Evolutionary conservation across 2,329 filamentous ascomycete genomes (phyloP), one percentile per base, ranked within the genome.

Genomic region (Coniochaeta sp.): DNA sequence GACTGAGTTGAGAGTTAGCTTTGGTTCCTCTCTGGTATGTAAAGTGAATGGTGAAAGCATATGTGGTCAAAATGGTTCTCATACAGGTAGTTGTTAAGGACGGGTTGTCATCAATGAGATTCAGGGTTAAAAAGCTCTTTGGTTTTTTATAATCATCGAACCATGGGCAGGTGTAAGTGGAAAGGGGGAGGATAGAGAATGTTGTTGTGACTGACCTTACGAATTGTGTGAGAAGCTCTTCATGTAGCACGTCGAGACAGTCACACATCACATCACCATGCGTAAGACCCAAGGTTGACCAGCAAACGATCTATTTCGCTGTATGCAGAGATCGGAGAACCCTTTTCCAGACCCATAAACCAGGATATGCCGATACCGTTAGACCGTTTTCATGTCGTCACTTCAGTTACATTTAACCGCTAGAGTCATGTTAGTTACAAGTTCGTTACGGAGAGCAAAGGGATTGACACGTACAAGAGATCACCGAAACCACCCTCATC

Each of bases 401-500:
- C 58, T 49, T 49, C 47, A 2, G 65, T 64, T 59, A 63, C 60
- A 67, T 77, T 78, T 79, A 80, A 68, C 77, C 77, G 65, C 77
- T 80, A 55, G 7, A 50, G 46, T 51, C 16, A n/a, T 18, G 71
- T 79, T 70, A 79, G 75, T 61, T 56, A 50, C 1, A 20, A 3
- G 49, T 16, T 16, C 16, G 6, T 10, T 2, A 13, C 4, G 35
- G 5, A 14, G 20, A 1, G 9, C 4, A 10, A 35, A 16, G 16
- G 32, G 20, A 48, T 46, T 48, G 38, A 45, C 42, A 74, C 77
- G 52, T 73, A 80, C 77, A 94, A 92, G 69, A 92, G 83, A 81
- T 85, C 85, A 71, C 86, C 88, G 78, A 92, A 91, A 70, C 85
- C 85, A 71, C 77, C 76, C 55, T 84, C 81, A 54, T 78, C 78